Conservation (phyloP, 139 green algal genomes). For the Edaphochlamys debaryana region DNA sequence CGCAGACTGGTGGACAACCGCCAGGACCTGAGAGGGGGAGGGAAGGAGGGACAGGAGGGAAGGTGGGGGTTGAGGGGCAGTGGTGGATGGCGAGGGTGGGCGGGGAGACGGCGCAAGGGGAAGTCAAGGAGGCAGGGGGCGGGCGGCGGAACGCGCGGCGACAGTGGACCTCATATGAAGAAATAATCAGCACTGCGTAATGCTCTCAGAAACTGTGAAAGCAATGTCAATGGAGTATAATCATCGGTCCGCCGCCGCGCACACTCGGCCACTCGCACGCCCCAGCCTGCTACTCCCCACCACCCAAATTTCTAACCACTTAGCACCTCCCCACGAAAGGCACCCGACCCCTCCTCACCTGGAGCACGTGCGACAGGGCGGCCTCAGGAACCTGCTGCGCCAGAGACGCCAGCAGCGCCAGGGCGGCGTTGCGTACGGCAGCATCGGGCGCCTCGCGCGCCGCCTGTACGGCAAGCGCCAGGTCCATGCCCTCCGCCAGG, state of each 20-base stretch:
- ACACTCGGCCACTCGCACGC: background rate
- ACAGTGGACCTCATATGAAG: constrained; percentile 42
- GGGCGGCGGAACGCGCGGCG: background rate
- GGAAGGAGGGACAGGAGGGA: no score
- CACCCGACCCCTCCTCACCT: no score
- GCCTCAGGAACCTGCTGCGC: constrained; percentile 53
- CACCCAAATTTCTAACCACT: background rate
- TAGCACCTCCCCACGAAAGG: background rate
- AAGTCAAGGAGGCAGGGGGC: background rate
- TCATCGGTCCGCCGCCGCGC: constrained; percentile 44
- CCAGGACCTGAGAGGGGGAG: constrained; percentile 56
- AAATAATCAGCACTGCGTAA: constrained; percentile 45
- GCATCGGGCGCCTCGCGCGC: constrained; percentile 66
- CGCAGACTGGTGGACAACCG: constrained; percentile 60
- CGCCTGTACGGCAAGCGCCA: constrained; percentile 66
- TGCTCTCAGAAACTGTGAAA: constrained; percentile 77
- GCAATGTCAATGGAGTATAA: constrained; percentile 53
- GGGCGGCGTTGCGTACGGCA: constrained; percentile 72
- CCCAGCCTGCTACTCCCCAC: background rate
- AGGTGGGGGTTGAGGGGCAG: background rate
- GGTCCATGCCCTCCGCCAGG: constrained; percentile 45
- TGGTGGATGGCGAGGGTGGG: no score
- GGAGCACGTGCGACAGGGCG: constrained; percentile 69
- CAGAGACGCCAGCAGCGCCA: constrained; percentile 71
- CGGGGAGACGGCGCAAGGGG: background rate